A percentile compares a stretch with the other conserved stretches of the same genome.
Conservation (phyloP, 805 yeast species). For the Tetrapisispora fleetii region DNA sequence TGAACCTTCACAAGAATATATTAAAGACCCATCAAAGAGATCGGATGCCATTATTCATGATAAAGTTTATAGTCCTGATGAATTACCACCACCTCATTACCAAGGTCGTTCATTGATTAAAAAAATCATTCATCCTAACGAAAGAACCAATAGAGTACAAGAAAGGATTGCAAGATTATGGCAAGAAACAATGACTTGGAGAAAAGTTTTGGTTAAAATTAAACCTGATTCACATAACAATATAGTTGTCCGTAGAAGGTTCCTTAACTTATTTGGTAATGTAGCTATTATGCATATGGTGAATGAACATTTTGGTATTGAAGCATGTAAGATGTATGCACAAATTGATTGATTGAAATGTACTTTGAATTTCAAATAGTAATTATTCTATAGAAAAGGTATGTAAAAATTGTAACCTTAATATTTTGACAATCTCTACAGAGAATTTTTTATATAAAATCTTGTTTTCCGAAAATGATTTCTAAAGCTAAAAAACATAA, state of each 20-base stretch:
- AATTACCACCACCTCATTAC: constrained; percentile 50
- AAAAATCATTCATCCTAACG: constrained; percentile 26
- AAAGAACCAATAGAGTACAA: constrained; percentile 27
- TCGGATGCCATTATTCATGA: constrained; percentile 73
- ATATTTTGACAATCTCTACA: no score
- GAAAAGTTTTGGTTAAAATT: constrained; percentile 75
- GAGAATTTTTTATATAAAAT: no score
- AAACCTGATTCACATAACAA: constrained; percentile 92
- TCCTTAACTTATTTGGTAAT: constrained; percentile 87
- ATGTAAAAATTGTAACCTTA: no score
- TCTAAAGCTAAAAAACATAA: no score
- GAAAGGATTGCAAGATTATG: constrained; percentile 82
- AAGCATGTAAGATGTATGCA: constrained; percentile 10
- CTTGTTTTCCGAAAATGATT: no score
- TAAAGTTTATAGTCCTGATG: constrained; percentile 54
- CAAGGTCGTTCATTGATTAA: constrained; percentile 17
- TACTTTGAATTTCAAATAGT: no score
- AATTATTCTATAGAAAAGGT: no score
- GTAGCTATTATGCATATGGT: constrained; percentile 79
- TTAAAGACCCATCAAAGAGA: constrained; percentile 57
- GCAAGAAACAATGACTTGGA: constrained; percentile 77
- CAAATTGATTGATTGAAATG: background rate
- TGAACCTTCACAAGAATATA: constrained; percentile 55
- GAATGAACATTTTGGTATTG: constrained; percentile 35
- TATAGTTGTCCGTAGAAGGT: constrained; percentile 74